These are phyloP conservation scores for Phytopythium oedochilum DNA, from an alignment of 352 stramenopile genomes.

Conservation along the genomic window DNA sequence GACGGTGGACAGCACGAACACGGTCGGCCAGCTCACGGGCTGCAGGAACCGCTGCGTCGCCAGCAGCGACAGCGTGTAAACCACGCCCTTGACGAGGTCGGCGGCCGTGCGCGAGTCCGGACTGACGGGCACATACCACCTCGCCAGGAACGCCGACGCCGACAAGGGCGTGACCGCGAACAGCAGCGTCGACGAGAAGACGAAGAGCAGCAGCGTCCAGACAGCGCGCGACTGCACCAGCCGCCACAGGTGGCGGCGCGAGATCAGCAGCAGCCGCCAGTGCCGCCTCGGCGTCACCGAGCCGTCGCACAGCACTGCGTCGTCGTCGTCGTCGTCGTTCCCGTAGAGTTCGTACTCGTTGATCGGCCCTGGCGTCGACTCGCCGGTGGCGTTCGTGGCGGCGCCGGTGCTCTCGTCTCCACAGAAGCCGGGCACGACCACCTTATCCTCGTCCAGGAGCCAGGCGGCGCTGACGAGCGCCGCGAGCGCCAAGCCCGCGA, in stretches of 20 bases:
- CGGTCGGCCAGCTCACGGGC: slow-evolving; percentile 38
- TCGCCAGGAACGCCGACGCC: slow-evolving; percentile 39
- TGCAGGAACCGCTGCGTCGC: slow-evolving; percentile 52
- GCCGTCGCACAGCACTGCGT: slow-evolving; percentile 8
- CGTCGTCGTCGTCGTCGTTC: slow-evolving; percentile 9
- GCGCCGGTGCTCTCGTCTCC: slow-evolving; percentile 1
- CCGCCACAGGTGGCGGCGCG: slow-evolving; percentile 43
- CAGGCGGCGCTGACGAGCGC: slow-evolving; percentile 45
- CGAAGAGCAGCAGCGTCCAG: slow-evolving; percentile 74
- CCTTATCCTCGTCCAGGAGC: slow-evolving; percentile 45
- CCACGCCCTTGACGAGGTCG: slow-evolving; percentile 38
- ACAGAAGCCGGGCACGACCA: background rate
- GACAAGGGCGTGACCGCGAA: slow-evolving; percentile 45
- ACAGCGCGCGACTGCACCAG: slow-evolving; percentile 61
- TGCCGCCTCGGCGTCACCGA: background rate
- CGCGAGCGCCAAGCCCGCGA: slow-evolving; percentile 29
- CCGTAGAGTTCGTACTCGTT: slow-evolving; percentile 17
- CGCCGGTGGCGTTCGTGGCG: background rate
- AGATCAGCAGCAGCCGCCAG: slow-evolving; percentile 8
- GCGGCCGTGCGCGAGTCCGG: slow-evolving; percentile 44
- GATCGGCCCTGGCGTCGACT: slow-evolving; percentile 10
- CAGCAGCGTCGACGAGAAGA: slow-evolving; percentile 56
- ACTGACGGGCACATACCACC: slow-evolving; percentile 44
- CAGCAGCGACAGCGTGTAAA: slow-evolving; percentile 57
- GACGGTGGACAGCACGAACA: slow-evolving; percentile 45